Evolutionary conservation across 2,329 filamentous ascomycete species (phyloP).

Genomic region (Colletotrichum tropicale): DNA sequence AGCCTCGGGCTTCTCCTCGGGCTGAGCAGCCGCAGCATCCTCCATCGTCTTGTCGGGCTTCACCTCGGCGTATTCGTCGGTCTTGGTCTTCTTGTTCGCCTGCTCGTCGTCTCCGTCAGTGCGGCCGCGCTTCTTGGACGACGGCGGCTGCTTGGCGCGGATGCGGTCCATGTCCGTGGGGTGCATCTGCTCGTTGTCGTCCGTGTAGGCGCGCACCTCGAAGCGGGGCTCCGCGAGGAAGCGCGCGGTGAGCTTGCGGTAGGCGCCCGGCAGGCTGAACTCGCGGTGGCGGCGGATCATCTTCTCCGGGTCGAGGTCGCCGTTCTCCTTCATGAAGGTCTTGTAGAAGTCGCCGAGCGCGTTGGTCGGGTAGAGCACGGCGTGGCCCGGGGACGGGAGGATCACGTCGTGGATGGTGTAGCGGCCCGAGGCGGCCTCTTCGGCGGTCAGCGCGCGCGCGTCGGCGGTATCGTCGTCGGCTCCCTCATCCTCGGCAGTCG

Average conservation of each 20-base stretch:
- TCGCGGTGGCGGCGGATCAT: conserved; percentile 90
- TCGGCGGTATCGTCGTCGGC: conserved; percentile 53
- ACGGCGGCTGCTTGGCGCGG: conserved; percentile 39
- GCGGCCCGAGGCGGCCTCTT: conserved; percentile 77
- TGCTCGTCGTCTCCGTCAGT: conserved; percentile 21
- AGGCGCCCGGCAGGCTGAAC: conserved; percentile 85
- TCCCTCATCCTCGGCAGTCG: conserved; percentile 66
- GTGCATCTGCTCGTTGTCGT: conserved; percentile 82
- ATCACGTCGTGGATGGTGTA: conserved; percentile 89
- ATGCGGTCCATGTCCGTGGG: conserved; percentile 83
- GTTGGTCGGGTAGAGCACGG: conserved; percentile 86
- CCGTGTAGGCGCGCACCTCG: conserved; percentile 72
- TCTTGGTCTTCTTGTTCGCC: conserved; percentile 25
- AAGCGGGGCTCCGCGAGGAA: conserved; percentile 67
- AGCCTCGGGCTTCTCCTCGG: background rate
- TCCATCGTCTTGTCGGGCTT: conserved; percentile 1
- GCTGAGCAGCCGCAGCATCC: background rate
- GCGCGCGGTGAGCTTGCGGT: conserved; percentile 81
- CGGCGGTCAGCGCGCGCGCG: conserved; percentile 74
- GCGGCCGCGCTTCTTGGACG: conserved; percentile 10
- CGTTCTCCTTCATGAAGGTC: conserved; percentile 85
- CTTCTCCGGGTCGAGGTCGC: conserved; percentile 77
- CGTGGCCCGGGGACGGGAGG: conserved; percentile 89
- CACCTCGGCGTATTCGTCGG: background rate
- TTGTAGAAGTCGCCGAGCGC: conserved; percentile 83